Base-by-base conservation (phyloP, 495 filamentous ascomycete genomes). In the Friedmanniomyces simplex region DNA sequence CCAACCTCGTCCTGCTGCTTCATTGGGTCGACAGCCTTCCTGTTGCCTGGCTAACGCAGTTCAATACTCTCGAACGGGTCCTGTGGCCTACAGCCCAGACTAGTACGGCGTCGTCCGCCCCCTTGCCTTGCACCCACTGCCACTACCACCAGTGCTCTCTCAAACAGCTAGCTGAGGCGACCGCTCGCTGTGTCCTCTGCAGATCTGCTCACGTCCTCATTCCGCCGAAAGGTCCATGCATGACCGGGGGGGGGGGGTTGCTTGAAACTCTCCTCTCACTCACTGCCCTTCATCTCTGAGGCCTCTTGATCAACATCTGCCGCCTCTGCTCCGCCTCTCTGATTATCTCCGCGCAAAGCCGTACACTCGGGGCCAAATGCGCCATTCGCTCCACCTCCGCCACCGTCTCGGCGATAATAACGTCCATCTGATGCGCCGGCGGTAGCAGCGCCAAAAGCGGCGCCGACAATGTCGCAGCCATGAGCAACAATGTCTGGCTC, bases 381-480 rank as follows among this genome's bases (percentile, higher is more conserved):
- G 82, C 77, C 69, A 87, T 85, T 56, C 80, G 75, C 65, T 85
- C 83, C 18, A 88, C 81, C 67, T 89, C 87, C 62, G 77, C 72
- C 41, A 88, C 79, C 20, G 89, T 86, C 43, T 82, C 78, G 61
- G 81, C 80, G 72, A 90, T 88, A 62, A 90, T 86, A 36, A 77
- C 74, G 66, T 90, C 84, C 52, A 89, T 81, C 54, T 78, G 74
- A 14, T 75, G 68, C 11, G 79, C 71, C 8, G 82, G 79, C 49
- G 85, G 81, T 18, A 90, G 78, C 22, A 89, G 77, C 41, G 72
- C 76, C 13, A 80, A 81, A 11, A 90, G 77, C 8, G 82, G 81
- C 12, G 81, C 82, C n/a, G 82, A 87, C 83, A 91, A 87, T 18
- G 82, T 89, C 50, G 86, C 86, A 7, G 86, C 86, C 87, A 90